Conservation (phyloP, 1,284 basidiomycete genomes). For the Trichosporon sp. region DNA sequence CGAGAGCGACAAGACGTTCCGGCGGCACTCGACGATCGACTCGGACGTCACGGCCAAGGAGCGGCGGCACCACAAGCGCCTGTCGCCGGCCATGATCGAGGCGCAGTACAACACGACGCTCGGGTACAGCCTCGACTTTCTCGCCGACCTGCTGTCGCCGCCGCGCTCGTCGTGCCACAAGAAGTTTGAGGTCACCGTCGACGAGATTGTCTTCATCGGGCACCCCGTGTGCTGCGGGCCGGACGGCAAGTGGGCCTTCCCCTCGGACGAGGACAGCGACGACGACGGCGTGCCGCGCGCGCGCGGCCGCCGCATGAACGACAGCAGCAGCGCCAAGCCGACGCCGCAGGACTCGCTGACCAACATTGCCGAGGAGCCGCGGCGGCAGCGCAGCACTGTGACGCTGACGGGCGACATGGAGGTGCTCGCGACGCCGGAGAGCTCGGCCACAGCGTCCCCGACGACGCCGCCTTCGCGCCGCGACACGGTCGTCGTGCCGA, state of each 20-base stretch:
- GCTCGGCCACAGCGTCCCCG: background rate
- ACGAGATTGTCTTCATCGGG: constrained; percentile 90
- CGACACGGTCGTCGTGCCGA: background rate
- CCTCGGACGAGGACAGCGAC: constrained; percentile 26
- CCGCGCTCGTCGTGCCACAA: constrained; percentile 79
- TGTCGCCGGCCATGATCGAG: constrained; percentile 17
- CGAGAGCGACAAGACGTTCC: constrained; percentile 12
- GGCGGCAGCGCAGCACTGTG: background rate
- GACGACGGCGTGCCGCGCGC: constrained; percentile 17
- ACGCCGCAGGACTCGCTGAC: constrained; percentile 6
- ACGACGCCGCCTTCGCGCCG: background rate
- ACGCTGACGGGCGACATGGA: background rate
- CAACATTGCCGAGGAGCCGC: constrained; percentile 14
- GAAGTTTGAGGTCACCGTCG: constrained; percentile 87
- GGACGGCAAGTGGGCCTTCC: constrained; percentile 62
- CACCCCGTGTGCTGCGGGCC: constrained; percentile 80
- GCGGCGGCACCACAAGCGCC: background rate
- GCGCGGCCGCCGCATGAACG: constrained; percentile 17
- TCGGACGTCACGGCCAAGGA: constrained; percentile 8
- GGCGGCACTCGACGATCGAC: constrained; percentile 7
- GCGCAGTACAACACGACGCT: constrained; percentile 52
- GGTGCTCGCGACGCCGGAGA: background rate
- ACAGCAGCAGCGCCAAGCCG: background rate
- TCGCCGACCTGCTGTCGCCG: constrained; percentile 77
- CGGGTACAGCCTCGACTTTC: constrained; percentile 73